Evolutionary conservation across 345 rosid genomes (phyloP).

Genomic region (Physaria fendleri): DNA sequence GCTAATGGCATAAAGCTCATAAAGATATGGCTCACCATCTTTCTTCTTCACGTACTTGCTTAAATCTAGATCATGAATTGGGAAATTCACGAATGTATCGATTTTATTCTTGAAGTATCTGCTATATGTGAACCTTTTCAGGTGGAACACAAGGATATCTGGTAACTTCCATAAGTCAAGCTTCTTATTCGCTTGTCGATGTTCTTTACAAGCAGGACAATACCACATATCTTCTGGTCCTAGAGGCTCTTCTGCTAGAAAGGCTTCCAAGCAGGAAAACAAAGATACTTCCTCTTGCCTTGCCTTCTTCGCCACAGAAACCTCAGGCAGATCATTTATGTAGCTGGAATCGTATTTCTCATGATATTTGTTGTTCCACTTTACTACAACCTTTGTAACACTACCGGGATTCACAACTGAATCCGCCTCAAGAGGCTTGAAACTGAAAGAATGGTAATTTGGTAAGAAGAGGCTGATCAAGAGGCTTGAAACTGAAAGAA

Average conservation of each 20-base stretch:
- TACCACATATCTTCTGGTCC: conserved; percentile 99
- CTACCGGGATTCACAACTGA: conserved; percentile 42
- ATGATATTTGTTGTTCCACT: conserved; percentile 69
- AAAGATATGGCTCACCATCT: conserved; percentile 52
- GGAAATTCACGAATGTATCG: conserved; percentile 84
- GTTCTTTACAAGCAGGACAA: conserved; percentile 93
- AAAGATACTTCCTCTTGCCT: conserved; percentile 85
- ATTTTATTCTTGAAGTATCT: conserved; percentile 91
- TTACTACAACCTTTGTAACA: conserved; percentile 46
- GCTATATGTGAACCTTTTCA: conserved; percentile 88
- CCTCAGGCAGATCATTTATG: conserved; percentile 78
- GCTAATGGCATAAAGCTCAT: conserved; percentile 87
- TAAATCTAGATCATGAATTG: conserved; percentile 76
- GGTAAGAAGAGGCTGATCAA: conserved; percentile 42
- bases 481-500: conserved; percentile 34
- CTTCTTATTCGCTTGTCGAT: conserved; percentile 92
- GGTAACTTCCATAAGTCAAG: conserved; percentile 93
- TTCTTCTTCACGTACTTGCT: conserved; percentile 63
- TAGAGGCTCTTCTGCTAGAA: conserved; percentile 90
- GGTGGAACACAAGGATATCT: conserved; percentile 84
- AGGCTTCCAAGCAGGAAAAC: conserved; percentile 93
- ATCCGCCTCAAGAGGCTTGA: conserved; percentile 55
- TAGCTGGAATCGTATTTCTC: conserved; percentile 65
- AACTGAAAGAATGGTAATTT: conserved; percentile 38
- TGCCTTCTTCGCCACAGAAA: conserved; percentile 76